Conservation (phyloP, 1,139 yeast genomes). For the Taphrina deformans region DNA sequence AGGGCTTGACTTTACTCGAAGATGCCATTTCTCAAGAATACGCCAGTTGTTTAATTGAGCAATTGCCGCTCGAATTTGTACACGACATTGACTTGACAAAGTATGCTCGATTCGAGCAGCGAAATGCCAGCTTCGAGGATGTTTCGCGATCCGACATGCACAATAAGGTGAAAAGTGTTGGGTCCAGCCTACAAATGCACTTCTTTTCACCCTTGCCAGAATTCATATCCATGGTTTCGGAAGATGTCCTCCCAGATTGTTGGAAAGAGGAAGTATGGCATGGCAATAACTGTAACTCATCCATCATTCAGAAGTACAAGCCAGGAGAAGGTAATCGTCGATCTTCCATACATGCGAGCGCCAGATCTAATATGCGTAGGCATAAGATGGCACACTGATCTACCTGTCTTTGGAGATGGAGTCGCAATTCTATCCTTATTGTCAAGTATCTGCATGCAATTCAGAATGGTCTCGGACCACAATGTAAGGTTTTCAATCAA, state of each 20-base stretch:
- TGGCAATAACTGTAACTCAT: conserved; percentile 14
- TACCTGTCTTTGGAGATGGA: conserved; percentile 26
- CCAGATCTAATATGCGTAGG: no score
- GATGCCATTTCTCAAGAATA: conserved; percentile 22
- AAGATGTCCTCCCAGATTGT: conserved; percentile 13
- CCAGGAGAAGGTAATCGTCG: conserved; percentile 29
- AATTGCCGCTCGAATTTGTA: conserved; percentile 3
- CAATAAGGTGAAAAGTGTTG: not conserved
- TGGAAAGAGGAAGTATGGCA: conserved; percentile 29
- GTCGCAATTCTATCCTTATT: conserved; percentile 31
- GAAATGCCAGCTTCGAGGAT: not conserved
- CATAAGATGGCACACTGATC: conserved; percentile 29
- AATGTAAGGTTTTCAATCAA: not conserved
- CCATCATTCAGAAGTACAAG: conserved; percentile 23
- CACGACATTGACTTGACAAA: not conserved
- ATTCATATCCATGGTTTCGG: conserved; percentile 8
- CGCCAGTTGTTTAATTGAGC: not conserved
- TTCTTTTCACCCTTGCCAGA: conserved; percentile 29
- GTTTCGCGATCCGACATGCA: not conserved
- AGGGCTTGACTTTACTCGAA: conserved; percentile 10
- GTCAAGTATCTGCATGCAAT: conserved; percentile 13
- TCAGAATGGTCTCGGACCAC: conserved; percentile 1
- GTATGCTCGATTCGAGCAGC: not conserved
- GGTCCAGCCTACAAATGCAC: conserved; percentile 21
- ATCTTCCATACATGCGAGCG: no score